Conservation (phyloP, 495 filamentous ascomycete genomes). For the Cetradonia linearis region DNA sequence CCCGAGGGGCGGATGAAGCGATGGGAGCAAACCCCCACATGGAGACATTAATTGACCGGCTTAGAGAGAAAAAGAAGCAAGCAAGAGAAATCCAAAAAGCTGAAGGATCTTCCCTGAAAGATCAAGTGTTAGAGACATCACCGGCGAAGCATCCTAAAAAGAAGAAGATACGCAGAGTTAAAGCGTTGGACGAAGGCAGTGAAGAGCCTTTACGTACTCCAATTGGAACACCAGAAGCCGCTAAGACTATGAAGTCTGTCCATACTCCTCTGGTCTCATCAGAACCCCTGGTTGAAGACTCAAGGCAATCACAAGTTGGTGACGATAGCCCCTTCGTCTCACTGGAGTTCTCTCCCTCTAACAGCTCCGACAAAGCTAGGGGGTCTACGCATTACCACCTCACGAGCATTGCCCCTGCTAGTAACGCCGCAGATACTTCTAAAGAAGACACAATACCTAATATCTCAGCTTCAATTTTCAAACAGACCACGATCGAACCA, state of each 20-base stretch:
- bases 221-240: not conserved
- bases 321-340: not conserved
- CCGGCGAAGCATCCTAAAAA: no score
- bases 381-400: not conserved
- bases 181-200: not conserved
- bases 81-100: not conserved
- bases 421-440: not conserved
- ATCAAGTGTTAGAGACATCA: no score
- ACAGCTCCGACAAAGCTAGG: not conserved
- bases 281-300: not conserved
- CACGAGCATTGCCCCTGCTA: not conserved
- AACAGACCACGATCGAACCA: rapidly evolving
- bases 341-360: not conserved
- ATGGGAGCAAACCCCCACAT: not conserved
- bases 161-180: not conserved
- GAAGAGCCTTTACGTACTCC: not conserved
- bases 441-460: not conserved
- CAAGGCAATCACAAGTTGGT: not conserved
- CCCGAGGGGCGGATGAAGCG: not conserved
- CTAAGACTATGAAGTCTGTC: not conserved
- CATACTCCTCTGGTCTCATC: not conserved
- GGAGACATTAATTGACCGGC: not conserved
- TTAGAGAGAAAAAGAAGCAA: not conserved
- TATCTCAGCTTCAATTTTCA: not conserved
- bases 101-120: no score